These are phyloP conservation scores for Ustilago loliicola DNA, from an alignment of 1,284 basidiomycete species.

Conservation along the genomic window DNA sequence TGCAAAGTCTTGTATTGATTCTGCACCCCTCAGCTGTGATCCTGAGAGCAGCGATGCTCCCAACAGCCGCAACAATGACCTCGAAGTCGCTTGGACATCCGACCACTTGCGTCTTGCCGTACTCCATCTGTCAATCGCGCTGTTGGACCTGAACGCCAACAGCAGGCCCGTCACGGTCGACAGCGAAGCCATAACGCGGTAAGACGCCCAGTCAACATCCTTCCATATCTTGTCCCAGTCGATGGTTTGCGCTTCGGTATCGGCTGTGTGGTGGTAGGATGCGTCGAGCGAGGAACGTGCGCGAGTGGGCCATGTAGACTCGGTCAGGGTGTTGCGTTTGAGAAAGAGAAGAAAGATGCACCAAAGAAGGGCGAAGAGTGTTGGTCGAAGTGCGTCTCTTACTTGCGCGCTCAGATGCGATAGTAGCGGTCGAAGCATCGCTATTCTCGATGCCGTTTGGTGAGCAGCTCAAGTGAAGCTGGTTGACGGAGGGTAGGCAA, in stretches of 20 bases:
- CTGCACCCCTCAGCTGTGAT: background rate
- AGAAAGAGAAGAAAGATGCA: conserved; percentile 29
- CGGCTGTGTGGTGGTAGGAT: conserved; percentile 6
- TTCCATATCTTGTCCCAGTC: conserved; percentile 27
- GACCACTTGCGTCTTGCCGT: conserved; percentile 45
- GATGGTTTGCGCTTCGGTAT: background rate
- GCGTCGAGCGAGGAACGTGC: conserved; percentile 24
- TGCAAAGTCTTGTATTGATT: conserved; percentile 16
- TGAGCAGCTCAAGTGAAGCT: background rate
- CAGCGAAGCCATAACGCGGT: conserved; percentile 36
- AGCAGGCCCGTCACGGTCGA: conserved; percentile 48
- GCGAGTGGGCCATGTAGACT: conserved; percentile 11
- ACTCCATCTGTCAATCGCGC: conserved; percentile 48
- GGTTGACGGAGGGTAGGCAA: background rate
- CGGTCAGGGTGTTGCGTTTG: conserved; percentile 6
- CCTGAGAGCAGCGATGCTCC: conserved; percentile 18
- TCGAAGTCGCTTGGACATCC: conserved; percentile 33
- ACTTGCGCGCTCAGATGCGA: conserved; percentile 1
- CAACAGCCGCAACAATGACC: conserved; percentile 39
- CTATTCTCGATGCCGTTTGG: background rate
- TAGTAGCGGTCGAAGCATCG: conserved; percentile 4
- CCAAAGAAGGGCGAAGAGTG: conserved; percentile 37
- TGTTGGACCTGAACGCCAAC: conserved; percentile 50
- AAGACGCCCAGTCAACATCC: conserved; percentile 43
- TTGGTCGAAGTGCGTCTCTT: conserved; percentile 33